Evolutionary conservation across 148 eudicot genomes (phyloP).

Genomic region (Amaranthus palmeri): DNA sequence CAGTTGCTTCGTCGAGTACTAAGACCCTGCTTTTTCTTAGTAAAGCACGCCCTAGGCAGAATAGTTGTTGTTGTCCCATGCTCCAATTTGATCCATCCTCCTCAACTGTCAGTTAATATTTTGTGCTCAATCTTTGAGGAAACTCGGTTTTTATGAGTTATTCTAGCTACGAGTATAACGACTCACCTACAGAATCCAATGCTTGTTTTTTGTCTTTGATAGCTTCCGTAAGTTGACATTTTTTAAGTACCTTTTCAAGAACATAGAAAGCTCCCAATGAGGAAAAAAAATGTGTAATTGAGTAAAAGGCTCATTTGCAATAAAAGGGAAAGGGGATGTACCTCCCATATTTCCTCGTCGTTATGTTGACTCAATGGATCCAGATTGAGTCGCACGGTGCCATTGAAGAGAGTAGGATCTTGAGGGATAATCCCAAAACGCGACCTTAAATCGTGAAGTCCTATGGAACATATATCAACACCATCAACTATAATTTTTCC

Average conservation of each 20-base stretch:
- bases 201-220: constrained; percentile 63
- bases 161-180: neutral
- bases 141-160: neutral
- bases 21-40: constrained; percentile 74
- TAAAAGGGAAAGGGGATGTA: constrained; percentile 9
- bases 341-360: constrained; percentile 86
- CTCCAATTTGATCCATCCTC: constrained; percentile 98
- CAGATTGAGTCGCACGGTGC: constrained; percentile 77
- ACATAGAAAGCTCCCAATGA: neutral
- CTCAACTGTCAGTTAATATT: constrained; percentile 32
- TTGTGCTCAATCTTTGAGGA: neutral
- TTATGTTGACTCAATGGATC: constrained; percentile 60
- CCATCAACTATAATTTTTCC: constrained; percentile 77
- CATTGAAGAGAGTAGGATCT: constrained; percentile 84
- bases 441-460: constrained; percentile 82
- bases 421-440: constrained; percentile 83
- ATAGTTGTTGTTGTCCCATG: constrained; percentile 91
- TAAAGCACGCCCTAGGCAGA: constrained; percentile 82
- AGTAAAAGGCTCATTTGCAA: neutral
- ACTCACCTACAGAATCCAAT: constrained; percentile 62
- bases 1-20: constrained; percentile 95
- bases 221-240: constrained; percentile 75
- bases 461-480: constrained; percentile 60
- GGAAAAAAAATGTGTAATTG: too few species aligned
- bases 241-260: constrained; percentile 51